These are phyloP conservation scores for Escallonia rubra DNA, from an alignment of 129 eudicot species.

Conservation along the genomic window DNA sequence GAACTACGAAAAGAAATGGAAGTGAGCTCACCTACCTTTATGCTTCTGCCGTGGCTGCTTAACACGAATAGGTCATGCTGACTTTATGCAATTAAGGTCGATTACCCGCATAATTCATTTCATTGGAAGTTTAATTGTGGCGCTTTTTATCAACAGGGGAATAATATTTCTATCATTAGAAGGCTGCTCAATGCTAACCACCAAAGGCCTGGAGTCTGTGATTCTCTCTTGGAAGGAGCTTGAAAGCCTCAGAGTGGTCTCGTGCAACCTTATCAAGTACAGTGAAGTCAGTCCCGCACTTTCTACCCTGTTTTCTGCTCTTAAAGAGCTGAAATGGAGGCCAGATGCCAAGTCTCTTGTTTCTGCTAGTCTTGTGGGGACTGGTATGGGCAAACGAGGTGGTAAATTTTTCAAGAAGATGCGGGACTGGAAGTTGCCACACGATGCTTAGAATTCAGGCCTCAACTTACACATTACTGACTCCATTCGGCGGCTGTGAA, in stretches of 20 bases:
- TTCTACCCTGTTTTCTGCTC: slow-evolving; percentile 49
- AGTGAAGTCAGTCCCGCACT: slow-evolving; percentile 55
- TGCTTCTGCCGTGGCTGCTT: no score
- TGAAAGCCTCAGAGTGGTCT: slow-evolving; percentile 60
- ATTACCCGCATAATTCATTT: neutral
- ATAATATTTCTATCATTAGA: slow-evolving; percentile 55
- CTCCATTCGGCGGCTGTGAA: neutral
- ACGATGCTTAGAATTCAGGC: slow-evolving; percentile 14
- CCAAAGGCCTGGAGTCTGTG: slow-evolving; percentile 53
- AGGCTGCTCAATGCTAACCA: slow-evolving; percentile 78
- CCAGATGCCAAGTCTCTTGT: slow-evolving; percentile 64
- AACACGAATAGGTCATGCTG: no score
- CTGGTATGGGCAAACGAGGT: slow-evolving; percentile 83
- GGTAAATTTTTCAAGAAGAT: slow-evolving; percentile 65
- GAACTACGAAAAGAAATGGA: no score
- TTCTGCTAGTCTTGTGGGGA: slow-evolving; percentile 48
- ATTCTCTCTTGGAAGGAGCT: slow-evolving; percentile 57
- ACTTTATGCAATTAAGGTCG: no score
- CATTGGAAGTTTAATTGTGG: neutral
- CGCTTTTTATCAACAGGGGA: slow-evolving; percentile 40
- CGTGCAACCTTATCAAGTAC: slow-evolving; percentile 72
- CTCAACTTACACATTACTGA: neutral
- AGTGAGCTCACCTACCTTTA: no score
- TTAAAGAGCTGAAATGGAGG: slow-evolving; percentile 77
- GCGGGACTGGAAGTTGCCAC: slow-evolving; percentile 37